Evolutionary conservation across 495 filamentous ascomycete species (phyloP).

Genomic region (Penicillium psychrofluorescens): DNA sequence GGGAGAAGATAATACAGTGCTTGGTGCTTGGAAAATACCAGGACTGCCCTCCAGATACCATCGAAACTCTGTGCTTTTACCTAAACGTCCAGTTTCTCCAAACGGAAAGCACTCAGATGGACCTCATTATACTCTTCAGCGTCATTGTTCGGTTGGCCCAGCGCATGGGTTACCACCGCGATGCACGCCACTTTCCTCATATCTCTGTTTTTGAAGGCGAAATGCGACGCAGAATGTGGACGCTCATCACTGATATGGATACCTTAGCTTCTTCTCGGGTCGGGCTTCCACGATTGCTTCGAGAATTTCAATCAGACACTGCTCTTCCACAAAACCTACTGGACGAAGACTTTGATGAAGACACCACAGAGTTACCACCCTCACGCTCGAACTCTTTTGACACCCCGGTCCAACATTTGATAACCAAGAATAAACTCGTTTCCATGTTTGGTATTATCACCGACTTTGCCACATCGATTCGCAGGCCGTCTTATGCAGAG

Average conservation of each 20-base stretch:
- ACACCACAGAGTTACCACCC: slow-evolving; percentile 15
- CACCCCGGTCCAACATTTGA: slow-evolving; percentile 30
- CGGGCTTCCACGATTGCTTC: slow-evolving; percentile 29
- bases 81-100: slow-evolving; percentile 28
- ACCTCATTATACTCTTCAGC: slow-evolving; percentile 30
- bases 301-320: slow-evolving; percentile 26
- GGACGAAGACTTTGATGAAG: slow-evolving; percentile 21
- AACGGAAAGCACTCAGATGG: slow-evolving; percentile 23
- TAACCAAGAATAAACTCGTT: slow-evolving; percentile 30
- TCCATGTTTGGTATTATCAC: slow-evolving; percentile 35
- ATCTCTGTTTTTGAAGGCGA: slow-evolving; percentile 48
- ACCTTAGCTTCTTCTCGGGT: slow-evolving; percentile 31
- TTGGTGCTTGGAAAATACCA: slow-evolving; percentile 33
- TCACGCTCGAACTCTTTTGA: slow-evolving; percentile 17
- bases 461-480: slow-evolving; percentile 31
- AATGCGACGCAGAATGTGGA: slow-evolving; percentile 49
- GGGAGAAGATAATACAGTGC: slow-evolving; percentile 27
- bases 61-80: slow-evolving; percentile 32
- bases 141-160: slow-evolving; percentile 29
- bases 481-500: slow-evolving; percentile 22
- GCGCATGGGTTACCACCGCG: slow-evolving; percentile 41
- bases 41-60: slow-evolving; percentile 27
- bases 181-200: slow-evolving; percentile 31
- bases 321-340: slow-evolving; percentile 24
- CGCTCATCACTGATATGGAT: slow-evolving; percentile 41